Conservation (phyloP, 202 grass and related monocot species). For the Dendrocalamus latiflorus region DNA sequence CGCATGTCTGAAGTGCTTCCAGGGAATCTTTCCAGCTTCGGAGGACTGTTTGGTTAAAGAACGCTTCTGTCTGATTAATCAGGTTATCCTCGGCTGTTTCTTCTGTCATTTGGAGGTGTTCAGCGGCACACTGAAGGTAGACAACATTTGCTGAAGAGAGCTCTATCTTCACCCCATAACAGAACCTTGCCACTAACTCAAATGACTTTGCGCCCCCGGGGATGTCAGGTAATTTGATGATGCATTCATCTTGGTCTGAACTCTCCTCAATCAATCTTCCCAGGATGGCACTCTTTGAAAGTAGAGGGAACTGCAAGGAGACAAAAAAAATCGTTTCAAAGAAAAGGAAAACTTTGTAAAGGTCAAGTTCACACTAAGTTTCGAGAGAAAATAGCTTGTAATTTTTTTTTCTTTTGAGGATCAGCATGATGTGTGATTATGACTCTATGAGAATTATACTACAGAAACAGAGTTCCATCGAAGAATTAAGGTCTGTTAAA, state of each 20-base stretch:
- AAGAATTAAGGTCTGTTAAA: background rate
- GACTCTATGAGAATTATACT: background rate
- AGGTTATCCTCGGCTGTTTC: slow-evolving; percentile 58
- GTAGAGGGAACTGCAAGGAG: slow-evolving; percentile 62
- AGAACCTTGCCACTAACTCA: slow-evolving; percentile 70
- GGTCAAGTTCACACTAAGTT: background rate
- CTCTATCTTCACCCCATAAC: slow-evolving; percentile 60
- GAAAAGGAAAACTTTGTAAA: background rate
- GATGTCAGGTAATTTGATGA: slow-evolving; percentile 42
- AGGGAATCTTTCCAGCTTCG: slow-evolving; percentile 73
- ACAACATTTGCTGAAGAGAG: slow-evolving; percentile 64
- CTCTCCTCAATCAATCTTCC: slow-evolving; percentile 63
- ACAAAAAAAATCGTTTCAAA: background rate
- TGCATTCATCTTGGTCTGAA: slow-evolving; percentile 43
- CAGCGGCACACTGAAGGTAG: slow-evolving; percentile 48
- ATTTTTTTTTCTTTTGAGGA: background rate
- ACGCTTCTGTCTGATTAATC: slow-evolving; percentile 50
- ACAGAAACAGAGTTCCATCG: background rate
- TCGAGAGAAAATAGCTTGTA: background rate
- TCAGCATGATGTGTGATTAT: background rate
- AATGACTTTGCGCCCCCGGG: slow-evolving; percentile 67
- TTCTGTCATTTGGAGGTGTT: slow-evolving; percentile 77
- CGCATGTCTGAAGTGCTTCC: slow-evolving; percentile 63
- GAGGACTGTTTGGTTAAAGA: slow-evolving; percentile 58
- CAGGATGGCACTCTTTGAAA: slow-evolving; percentile 64